Evolutionary conservation across 768 basidiomycete species (phyloP).

Genomic region (Lepiota subincarnata): DNA sequence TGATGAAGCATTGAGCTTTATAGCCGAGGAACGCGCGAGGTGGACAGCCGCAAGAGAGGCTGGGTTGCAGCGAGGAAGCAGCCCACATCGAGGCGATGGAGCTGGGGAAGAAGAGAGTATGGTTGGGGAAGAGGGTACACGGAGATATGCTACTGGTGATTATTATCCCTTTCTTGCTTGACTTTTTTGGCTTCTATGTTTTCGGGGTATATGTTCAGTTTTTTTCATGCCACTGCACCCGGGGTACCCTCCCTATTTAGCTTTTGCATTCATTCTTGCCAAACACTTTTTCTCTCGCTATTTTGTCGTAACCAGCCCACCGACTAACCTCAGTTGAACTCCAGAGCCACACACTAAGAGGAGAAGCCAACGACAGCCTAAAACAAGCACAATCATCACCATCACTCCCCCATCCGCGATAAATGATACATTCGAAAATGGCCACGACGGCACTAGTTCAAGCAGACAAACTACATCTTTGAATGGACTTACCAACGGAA

Average conservation of each 20-base stretch:
- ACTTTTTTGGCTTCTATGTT: not conserved
- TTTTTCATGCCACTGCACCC: not conserved
- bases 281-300: not conserved
- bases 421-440: not conserved
- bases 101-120: not conserved
- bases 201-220: not conserved
- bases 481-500: not conserved
- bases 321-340: constrained; percentile 6
- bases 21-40: constrained; percentile 65
- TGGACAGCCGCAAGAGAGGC: constrained; percentile 45
- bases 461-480: not conserved
- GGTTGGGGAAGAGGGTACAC: not conserved
- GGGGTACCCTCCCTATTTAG: not conserved
- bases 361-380: not conserved
- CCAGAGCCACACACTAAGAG: not conserved
- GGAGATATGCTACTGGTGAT: constrained; percentile 10
- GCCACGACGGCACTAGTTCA: not conserved
- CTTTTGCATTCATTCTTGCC: not conserved
- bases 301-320: not conserved
- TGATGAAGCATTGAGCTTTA: constrained; percentile 70
- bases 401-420: not conserved
- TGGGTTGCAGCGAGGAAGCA: constrained; percentile 17
- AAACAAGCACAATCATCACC: not conserved
- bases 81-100: not conserved
- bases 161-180: constrained; percentile 7